Evolutionary conservation across 805 yeast genomes (phyloP), one percentile per base, ranked within the genome.

Genomic region (Suhomyces kilbournensis): DNA sequence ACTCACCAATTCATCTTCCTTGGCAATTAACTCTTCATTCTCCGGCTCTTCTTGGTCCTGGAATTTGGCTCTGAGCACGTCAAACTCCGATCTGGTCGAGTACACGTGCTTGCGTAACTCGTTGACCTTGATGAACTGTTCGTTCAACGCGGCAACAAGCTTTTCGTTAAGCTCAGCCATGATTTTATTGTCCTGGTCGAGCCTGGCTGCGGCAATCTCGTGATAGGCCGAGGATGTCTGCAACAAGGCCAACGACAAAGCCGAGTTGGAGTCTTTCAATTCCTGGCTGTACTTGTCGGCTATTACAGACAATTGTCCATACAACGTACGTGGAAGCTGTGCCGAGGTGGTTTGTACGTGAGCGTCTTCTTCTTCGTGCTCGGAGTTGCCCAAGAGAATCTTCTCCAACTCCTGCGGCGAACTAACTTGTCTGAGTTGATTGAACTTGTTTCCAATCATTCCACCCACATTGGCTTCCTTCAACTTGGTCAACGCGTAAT

Each of bases 1-100:
- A 58, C 84, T 81, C 34, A 88, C 94, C 57, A 88, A 80, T 56
- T 86, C 93, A 64, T 88, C 96, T 68, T 88, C 96, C 54, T 76
- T 76, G 15, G 72, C 65, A 53, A 83, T 84, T 58, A 82, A 70
- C 50, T 79, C 82, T 56, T 76, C 78, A 54, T 74, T 72, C 57
- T 84, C 76, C 42, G 72, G 75, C 49, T 75, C 76, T 43, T 75
- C 76, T 10, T 66, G 71, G 23, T 63, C 71, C 43, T 51, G 48
- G 23, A 60, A 49, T 59, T 82, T 87, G 50, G 88, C 76, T 66
- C 94, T 79, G 55, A 84, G 69, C 7, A 85, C 76, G 68, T 88
- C 96, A 62, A 88, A 86, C 52, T 80, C 84, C 53, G 81, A 75
- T 68, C 94, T 81, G 14, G 90, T 82, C 39, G 79, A 73, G 62